phyloP scores from a whole-genome alignment of 2,329 filamentous ascomycete genomes.

The Sarocladiaceae sp. region DNA sequence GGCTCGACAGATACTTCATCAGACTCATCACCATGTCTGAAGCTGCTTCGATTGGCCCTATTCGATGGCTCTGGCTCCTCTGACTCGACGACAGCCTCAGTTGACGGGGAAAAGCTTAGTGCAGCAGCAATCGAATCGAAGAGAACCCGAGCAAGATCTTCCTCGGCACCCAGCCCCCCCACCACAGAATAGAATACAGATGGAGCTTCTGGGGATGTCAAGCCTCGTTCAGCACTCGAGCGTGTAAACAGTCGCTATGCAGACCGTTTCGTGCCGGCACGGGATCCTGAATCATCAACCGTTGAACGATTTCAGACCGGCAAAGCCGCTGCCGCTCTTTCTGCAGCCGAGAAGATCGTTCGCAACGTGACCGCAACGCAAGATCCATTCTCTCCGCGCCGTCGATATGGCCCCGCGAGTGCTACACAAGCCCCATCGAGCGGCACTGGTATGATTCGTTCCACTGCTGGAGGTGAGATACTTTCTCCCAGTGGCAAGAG shows the following conservation, averaged over 20 bases:
- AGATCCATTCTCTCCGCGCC: constrained; percentile 37
- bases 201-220: not conserved
- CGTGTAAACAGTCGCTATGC: constrained; percentile 12
- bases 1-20: constrained; percentile 12
- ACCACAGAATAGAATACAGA: constrained; percentile 3
- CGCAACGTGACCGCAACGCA: constrained; percentile 35
- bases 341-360: constrained; percentile 37
- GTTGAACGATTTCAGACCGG: constrained; percentile 43
- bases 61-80: not conserved
- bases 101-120: not conserved
- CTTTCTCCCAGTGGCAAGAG: not conserved
- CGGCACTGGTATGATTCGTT: not conserved
- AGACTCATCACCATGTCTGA: not conserved
- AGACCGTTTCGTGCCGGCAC: constrained; percentile 49
- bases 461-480: not conserved
- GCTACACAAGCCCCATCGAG: not conserved
- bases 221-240: not conserved
- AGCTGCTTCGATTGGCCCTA: not conserved
- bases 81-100: not conserved
- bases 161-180: not conserved
- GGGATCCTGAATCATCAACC: constrained; percentile 29
- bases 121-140: not conserved
- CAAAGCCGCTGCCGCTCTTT: constrained; percentile 38
- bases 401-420: constrained; percentile 12
- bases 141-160: not conserved